These are phyloP conservation scores for Murraya koenigii DNA, from an alignment of 345 rosid species.

Conservation along the genomic window DNA sequence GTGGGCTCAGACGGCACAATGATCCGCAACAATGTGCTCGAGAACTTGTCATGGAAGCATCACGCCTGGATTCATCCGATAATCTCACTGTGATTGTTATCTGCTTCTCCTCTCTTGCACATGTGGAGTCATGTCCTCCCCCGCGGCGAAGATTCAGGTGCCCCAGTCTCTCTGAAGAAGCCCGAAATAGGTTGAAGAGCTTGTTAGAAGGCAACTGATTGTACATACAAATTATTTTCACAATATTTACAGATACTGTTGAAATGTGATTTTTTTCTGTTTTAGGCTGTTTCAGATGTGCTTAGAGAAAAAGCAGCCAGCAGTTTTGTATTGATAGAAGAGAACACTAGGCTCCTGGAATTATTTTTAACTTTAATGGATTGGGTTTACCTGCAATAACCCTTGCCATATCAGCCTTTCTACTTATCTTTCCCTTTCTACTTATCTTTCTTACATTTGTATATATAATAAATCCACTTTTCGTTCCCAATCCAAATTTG, in stretches of 20 bases:
- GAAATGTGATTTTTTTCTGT: slow-evolving; percentile 23
- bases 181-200: slow-evolving; percentile 48
- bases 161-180: slow-evolving; percentile 48
- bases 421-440: too few relatives aligned
- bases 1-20: slow-evolving; percentile 51
- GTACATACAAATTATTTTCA: slow-evolving; percentile 15
- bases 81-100: slow-evolving; percentile 53
- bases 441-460: neutral
- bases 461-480: neutral
- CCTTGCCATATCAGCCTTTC: neutral
- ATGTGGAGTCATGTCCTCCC: slow-evolving; percentile 38
- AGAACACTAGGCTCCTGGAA: neutral
- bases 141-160: slow-evolving; percentile 43
- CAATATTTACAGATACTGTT: slow-evolving; percentile 12
- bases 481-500: neutral
- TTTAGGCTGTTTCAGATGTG: slow-evolving; percentile 49
- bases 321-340: slow-evolving; percentile 46
- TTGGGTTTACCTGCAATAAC: neutral
- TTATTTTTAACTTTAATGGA: neutral
- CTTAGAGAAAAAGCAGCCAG: slow-evolving; percentile 32
- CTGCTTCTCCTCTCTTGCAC: slow-evolving; percentile 36
- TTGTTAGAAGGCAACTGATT: slow-evolving; percentile 62
- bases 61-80: slow-evolving; percentile 49
- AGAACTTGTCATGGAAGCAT: slow-evolving; percentile 59
- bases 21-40: slow-evolving; percentile 58